These are phyloP conservation scores for Ophiocordyceps sinensis DNA, from an alignment of 2,329 filamentous ascomycete genomes.

Conservation along the genomic window DNA sequence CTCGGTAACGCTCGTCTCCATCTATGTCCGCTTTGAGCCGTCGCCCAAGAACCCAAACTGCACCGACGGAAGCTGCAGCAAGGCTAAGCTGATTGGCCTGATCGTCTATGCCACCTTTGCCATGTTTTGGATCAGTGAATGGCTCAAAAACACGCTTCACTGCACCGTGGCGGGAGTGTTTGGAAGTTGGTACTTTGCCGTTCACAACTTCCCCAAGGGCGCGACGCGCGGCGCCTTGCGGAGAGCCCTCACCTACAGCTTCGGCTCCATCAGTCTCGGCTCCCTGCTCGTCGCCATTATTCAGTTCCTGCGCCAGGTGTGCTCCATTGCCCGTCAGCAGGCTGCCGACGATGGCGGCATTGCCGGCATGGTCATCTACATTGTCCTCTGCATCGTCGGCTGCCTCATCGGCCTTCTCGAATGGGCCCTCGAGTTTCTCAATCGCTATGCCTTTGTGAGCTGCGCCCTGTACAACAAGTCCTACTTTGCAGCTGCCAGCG, in stretches of 20 bases:
- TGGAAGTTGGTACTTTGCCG: slow-evolving; percentile 82
- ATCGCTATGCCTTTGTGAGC: slow-evolving; percentile 84
- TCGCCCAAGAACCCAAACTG: slow-evolving; percentile 35
- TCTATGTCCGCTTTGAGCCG: slow-evolving; percentile 76
- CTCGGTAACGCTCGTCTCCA: slow-evolving; percentile 68
- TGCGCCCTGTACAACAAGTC: slow-evolving; percentile 86
- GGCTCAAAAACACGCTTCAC: slow-evolving; percentile 87
- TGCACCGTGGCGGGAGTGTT: slow-evolving; percentile 79
- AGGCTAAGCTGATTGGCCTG: slow-evolving; percentile 67
- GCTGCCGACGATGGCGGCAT: slow-evolving; percentile 55
- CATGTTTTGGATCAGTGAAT: slow-evolving; percentile 88
- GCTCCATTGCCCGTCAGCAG: slow-evolving; percentile 56
- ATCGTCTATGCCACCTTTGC: slow-evolving; percentile 81
- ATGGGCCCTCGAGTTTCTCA: slow-evolving; percentile 80
- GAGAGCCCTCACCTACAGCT: slow-evolving; percentile 76
- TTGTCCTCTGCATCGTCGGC: slow-evolving; percentile 60
- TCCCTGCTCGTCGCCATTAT: slow-evolving; percentile 78
- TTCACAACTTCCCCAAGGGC: slow-evolving; percentile 54
- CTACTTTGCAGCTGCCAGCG: slow-evolving; percentile 76
- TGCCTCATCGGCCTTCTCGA: slow-evolving; percentile 67
- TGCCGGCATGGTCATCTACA: slow-evolving; percentile 50
- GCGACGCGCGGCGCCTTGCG: slow-evolving; percentile 74
- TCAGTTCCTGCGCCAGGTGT: slow-evolving; percentile 69
- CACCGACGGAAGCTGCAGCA: slow-evolving; percentile 45
- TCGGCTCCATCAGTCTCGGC: slow-evolving; percentile 79